phyloP scores from a whole-genome alignment of 768 basidiomycete genomes.

The Suillus fuscotomentosus region DNA sequence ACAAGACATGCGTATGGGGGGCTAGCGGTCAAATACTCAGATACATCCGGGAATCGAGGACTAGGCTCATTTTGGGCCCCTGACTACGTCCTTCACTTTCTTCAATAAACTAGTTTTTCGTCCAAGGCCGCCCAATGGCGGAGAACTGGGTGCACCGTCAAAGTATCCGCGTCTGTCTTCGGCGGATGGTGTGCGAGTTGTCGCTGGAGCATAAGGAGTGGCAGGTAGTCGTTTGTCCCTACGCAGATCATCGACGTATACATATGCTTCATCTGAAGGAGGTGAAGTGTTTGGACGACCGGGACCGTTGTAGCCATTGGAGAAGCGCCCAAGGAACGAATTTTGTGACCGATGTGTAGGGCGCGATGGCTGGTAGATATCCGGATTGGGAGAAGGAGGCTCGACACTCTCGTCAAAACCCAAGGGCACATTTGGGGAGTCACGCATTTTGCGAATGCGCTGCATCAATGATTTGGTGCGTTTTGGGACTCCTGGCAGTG shows the following conservation, averaged over 20 bases:
- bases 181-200: constrained; percentile 23
- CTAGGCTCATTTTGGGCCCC: constrained; percentile 44
- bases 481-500: constrained; percentile 46
- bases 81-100: constrained; percentile 74
- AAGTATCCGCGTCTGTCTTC: constrained; percentile 47
- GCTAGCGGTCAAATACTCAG: constrained; percentile 9
- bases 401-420: constrained; percentile 39
- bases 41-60: constrained; percentile 7
- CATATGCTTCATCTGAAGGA: constrained; percentile 51
- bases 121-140: constrained; percentile 48
- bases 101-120: constrained; percentile 79
- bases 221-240: constrained; percentile 56
- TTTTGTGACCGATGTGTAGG: constrained; percentile 74
- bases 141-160: constrained; percentile 38
- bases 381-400: constrained; percentile 43
- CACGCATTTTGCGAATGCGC: constrained; percentile 86
- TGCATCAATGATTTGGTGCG: constrained; percentile 85
- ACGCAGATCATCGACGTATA: constrained; percentile 55
- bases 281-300: constrained; percentile 38
- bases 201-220: constrained; percentile 34
- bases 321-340: constrained; percentile 77
- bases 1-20: not conserved
- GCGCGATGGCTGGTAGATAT: constrained; percentile 35
- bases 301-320: constrained; percentile 29
- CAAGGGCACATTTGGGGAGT: constrained; percentile 81